Conservation (phyloP, 768 basidiomycete genomes). For the Boletus rubescentipes region DNA sequence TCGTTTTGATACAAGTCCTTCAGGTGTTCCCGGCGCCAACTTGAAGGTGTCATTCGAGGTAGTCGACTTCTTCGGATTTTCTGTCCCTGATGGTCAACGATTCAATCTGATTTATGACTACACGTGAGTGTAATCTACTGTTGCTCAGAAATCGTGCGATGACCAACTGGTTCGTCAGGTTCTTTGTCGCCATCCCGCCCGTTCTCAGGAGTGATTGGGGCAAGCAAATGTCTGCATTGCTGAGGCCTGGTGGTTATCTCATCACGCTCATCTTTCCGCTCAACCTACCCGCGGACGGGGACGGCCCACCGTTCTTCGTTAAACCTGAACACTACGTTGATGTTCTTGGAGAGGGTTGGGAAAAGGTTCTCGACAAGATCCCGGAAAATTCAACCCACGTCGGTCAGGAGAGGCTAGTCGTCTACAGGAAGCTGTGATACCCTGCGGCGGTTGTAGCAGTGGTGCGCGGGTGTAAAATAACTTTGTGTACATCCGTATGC, state of each 20-base stretch:
- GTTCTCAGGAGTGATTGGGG: slow-evolving; percentile 55
- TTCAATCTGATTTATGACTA: slow-evolving; percentile 20
- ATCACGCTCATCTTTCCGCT: slow-evolving; percentile 62
- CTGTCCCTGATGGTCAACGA: slow-evolving; percentile 12
- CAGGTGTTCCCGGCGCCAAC: neutral
- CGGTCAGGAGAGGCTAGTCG: slow-evolving; percentile 51
- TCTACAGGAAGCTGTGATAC: slow-evolving; percentile 27
- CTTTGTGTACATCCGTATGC: neutral
- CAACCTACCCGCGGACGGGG: slow-evolving; percentile 40
- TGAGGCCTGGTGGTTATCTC: slow-evolving; percentile 63
- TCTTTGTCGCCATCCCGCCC: slow-evolving; percentile 73
- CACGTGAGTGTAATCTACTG: neutral
- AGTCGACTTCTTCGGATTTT: slow-evolving; percentile 20
- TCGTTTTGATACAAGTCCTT: neutral
- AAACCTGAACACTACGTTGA: slow-evolving; percentile 55
- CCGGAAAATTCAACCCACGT: slow-evolving; percentile 47
- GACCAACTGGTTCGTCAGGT: slow-evolving; percentile 7
- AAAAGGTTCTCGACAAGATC: slow-evolving; percentile 51
- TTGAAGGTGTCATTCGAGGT: slow-evolving; percentile 21
- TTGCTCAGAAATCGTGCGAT: neutral
- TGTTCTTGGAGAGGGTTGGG: slow-evolving; percentile 49
- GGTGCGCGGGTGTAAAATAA: neutral
- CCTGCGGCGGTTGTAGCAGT: too few species aligned
- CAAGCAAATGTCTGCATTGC: slow-evolving; percentile 49
- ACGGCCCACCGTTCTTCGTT: slow-evolving; percentile 65